Conservation (phyloP, 2,329 filamentous ascomycete genomes). For the Xylariaceae sp. region DNA sequence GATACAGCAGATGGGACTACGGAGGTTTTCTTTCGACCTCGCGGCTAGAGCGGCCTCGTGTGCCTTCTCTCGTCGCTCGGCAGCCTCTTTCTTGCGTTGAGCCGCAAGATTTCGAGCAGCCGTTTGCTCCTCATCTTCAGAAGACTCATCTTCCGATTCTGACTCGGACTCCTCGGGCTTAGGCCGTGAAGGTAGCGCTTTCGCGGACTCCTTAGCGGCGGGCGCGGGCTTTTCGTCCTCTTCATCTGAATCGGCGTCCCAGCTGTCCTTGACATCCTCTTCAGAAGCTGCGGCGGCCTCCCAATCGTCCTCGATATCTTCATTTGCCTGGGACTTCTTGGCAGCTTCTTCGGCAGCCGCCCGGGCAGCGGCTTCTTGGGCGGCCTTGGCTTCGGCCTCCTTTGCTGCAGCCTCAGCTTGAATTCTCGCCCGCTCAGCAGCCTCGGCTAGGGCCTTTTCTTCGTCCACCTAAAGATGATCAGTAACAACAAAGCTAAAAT, state of each 20-base stretch:
- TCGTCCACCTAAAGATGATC: slow-evolving; percentile 58
- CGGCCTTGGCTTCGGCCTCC: slow-evolving; percentile 58
- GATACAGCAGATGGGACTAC: slow-evolving; percentile 99
- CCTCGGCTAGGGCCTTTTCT: slow-evolving; percentile 72
- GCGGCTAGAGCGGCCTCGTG: slow-evolving; percentile 90
- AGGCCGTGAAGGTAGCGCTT: slow-evolving; percentile 32
- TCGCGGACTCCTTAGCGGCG: slow-evolving; percentile 15
- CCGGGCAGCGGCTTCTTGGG: slow-evolving; percentile 52
- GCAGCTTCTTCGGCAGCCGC: slow-evolving; percentile 52
- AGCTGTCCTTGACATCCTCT: slow-evolving; percentile 84
- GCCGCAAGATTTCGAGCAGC: slow-evolving; percentile 68
- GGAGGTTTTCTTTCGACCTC: slow-evolving; percentile 87
- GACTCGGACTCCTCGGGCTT: slow-evolving; percentile 40
- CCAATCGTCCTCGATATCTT: slow-evolving; percentile 77
- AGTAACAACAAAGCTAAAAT: slow-evolving; percentile 5
- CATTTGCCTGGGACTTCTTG: slow-evolving; percentile 52
- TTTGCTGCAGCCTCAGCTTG: slow-evolving; percentile 66
- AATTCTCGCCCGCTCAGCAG: slow-evolving; percentile 63
- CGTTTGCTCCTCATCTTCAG: slow-evolving; percentile 69
- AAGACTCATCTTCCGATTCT: slow-evolving; percentile 53
- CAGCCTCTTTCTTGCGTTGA: slow-evolving; percentile 80
- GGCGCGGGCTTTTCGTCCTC: slow-evolving; percentile 50
- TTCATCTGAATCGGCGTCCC: slow-evolving; percentile 82
- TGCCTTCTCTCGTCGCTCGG: slow-evolving; percentile 80
- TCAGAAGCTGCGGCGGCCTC: slow-evolving; percentile 75